Conservation (phyloP, 441 rosid species). For the Adansonia rubrostipa region DNA sequence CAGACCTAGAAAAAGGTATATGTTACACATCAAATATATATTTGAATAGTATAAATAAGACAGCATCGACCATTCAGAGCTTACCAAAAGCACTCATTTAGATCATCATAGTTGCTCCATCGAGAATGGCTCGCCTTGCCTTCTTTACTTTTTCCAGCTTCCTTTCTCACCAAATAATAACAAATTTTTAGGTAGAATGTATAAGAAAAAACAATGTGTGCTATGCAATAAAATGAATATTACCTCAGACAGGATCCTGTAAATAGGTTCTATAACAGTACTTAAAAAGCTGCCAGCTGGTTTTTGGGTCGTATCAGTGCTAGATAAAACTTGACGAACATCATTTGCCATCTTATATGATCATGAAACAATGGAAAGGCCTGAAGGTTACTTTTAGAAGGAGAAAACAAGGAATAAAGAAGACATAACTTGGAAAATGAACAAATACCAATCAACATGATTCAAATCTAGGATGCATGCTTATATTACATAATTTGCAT, state of each 20-base stretch:
- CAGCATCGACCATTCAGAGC: constrained; percentile 25
- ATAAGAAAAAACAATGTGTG: constrained; percentile 9
- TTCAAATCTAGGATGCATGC: constrained; percentile 16
- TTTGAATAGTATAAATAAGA: constrained; percentile 4
- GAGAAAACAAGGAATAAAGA: background rate
- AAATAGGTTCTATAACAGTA: constrained; percentile 79
- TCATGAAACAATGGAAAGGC: constrained; percentile 27
- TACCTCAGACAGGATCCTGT: constrained; percentile 81
- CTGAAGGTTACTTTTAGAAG: constrained; percentile 2
- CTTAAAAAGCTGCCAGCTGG: constrained; percentile 83
- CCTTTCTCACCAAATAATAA: constrained; percentile 55
- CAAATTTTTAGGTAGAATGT: constrained; percentile 21
- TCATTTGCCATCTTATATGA: constrained; percentile 76
- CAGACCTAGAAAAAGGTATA: constrained; percentile 59
- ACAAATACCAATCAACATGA: constrained; percentile 14
- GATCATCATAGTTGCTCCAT: constrained; percentile 99
- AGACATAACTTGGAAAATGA: constrained; percentile 13
- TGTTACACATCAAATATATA: constrained; percentile 19
- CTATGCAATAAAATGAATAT: constrained; percentile 24
- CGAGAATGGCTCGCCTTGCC: constrained; percentile 92
- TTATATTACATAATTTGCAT: constrained; percentile 1
- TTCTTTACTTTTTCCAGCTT: constrained; percentile 72
- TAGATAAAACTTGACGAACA: constrained; percentile 59
- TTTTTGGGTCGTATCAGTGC: constrained; percentile 51
- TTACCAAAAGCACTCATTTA: constrained; percentile 98